Evolutionary conservation across 306 rosid species (phyloP).

Genomic region (Canavalia ensiformis): DNA sequence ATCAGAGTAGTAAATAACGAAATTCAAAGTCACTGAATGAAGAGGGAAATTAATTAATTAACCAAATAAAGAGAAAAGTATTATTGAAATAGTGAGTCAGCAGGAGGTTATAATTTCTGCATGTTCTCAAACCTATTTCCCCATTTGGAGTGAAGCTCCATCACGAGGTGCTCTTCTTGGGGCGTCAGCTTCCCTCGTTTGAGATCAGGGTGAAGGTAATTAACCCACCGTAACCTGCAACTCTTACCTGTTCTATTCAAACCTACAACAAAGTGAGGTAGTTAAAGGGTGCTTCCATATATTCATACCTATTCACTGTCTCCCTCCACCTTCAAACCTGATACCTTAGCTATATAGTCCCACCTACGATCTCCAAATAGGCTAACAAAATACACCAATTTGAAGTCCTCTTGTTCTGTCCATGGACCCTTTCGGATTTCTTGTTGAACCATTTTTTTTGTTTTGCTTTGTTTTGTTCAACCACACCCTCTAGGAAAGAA

Average conservation of each 20-base stretch:
- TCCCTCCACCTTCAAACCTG: conserved; percentile 99
- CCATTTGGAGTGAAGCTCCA: conserved; percentile 91
- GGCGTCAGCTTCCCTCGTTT: conserved; percentile 92
- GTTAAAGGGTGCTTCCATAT: conserved; percentile 67
- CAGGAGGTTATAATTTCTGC: neutral
- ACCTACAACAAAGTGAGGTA: conserved; percentile 75
- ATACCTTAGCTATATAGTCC: conserved; percentile 93
- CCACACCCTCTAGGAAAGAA: neutral
- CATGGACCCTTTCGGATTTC: conserved; percentile 87
- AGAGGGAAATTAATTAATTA: neutral
- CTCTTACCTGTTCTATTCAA: conserved; percentile 94
- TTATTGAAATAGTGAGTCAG: neutral
- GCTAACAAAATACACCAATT: conserved; percentile 75
- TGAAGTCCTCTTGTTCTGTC: conserved; percentile 92
- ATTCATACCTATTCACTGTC: conserved; percentile 72
- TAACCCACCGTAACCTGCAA: conserved; percentile 98
- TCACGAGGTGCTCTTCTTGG: conserved; percentile 80
- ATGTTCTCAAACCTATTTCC: conserved; percentile 83
- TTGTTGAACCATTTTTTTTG: conserved; percentile 51
- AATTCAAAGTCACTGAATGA: neutral
- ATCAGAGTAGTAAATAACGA: conserved; percentile 20
- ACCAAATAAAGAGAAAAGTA: neutral
- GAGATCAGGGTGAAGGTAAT: conserved; percentile 96
- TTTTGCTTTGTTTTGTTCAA: no score
- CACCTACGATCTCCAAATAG: conserved; percentile 95